Conservation (phyloP, 2,329 filamentous ascomycete genomes). For the Basipetospora chlamydospora region DNA sequence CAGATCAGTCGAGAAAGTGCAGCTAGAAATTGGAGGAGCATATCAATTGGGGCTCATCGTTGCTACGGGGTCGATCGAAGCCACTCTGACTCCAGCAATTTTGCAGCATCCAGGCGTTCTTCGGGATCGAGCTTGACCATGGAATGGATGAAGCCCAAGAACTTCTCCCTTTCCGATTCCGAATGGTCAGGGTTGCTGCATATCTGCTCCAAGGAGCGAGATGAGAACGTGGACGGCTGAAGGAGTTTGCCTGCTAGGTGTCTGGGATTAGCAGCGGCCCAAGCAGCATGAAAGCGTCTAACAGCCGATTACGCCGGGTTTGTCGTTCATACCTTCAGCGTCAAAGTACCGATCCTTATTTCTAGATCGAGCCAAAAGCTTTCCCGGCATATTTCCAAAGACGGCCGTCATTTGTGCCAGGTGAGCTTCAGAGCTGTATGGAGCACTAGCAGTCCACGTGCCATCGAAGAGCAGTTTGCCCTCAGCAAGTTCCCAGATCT, state of each 20-base stretch:
- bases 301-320: neutral
- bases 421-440: constrained; percentile 12
- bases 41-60: no score
- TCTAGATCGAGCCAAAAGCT: constrained; percentile 7
- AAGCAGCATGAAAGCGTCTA: neutral
- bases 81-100: constrained; percentile 7
- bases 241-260: constrained; percentile 8
- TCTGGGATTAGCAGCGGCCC: neutral
- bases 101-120: constrained; percentile 6
- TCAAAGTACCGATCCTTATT: neutral
- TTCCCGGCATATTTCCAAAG: constrained; percentile 10
- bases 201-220: constrained; percentile 6
- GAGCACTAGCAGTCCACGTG: constrained; percentile 8
- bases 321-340: neutral
- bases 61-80: no score
- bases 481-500: constrained; percentile 13
- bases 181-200: constrained; percentile 5
- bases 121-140: constrained; percentile 8
- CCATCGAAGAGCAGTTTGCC: constrained; percentile 13
- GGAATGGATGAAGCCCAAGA: constrained; percentile 7
- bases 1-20: no score
- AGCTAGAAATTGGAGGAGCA: no score
- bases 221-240: constrained; percentile 7
- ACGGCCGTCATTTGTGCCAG: constrained; percentile 13
- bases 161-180: constrained; percentile 4